Evolutionary conservation across 1,284 basidiomycete genomes (phyloP).

Genomic region (Sutorius eximius): DNA sequence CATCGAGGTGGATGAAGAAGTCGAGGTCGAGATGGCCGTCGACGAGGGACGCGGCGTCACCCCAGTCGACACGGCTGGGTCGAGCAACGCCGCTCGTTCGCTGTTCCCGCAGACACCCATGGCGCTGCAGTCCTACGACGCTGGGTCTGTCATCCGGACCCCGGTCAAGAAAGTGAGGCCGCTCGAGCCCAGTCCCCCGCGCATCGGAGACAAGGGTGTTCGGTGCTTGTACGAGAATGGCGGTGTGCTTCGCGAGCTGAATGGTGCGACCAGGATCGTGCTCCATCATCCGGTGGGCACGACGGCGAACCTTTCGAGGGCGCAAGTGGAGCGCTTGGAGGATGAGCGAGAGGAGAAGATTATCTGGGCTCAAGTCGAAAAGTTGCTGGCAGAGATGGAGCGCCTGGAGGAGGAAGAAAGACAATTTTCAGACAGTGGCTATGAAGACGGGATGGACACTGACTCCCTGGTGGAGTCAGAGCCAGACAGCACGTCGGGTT

Average conservation of each 20-base stretch:
- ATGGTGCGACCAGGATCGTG: conserved; percentile 20
- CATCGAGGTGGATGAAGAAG: conserved; percentile 4
- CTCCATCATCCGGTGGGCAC: conserved; percentile 24
- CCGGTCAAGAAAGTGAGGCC: conserved; percentile 32
- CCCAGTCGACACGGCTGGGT: neutral
- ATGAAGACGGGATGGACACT: conserved; percentile 21
- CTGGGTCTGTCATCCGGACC: conserved; percentile 33
- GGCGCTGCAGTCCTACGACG: conserved; percentile 19
- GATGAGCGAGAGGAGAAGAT: conserved; percentile 17
- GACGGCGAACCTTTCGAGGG: conserved; percentile 22
- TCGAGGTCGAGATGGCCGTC: conserved; percentile 11
- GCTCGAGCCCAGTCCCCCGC: conserved; percentile 29
- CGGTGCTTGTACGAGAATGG: conserved; percentile 22
- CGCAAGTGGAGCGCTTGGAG: conserved; percentile 26
- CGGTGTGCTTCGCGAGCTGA: conserved; percentile 16
- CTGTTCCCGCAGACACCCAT: conserved; percentile 30
- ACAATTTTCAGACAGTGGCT: conserved; percentile 3
- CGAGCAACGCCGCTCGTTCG: neutral
- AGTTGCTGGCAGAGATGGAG: conserved; percentile 20
- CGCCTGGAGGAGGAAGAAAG: conserved; percentile 8
- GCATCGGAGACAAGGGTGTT: conserved; percentile 30
- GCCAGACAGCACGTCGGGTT: neutral
- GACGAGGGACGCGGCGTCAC: conserved; percentile 21
- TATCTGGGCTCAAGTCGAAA: conserved; percentile 18
- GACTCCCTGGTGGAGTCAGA: conserved; percentile 6